phyloP scores from a whole-genome alignment of 176 grass and related monocot genomes.

The Microstegium vimineum region DNA sequence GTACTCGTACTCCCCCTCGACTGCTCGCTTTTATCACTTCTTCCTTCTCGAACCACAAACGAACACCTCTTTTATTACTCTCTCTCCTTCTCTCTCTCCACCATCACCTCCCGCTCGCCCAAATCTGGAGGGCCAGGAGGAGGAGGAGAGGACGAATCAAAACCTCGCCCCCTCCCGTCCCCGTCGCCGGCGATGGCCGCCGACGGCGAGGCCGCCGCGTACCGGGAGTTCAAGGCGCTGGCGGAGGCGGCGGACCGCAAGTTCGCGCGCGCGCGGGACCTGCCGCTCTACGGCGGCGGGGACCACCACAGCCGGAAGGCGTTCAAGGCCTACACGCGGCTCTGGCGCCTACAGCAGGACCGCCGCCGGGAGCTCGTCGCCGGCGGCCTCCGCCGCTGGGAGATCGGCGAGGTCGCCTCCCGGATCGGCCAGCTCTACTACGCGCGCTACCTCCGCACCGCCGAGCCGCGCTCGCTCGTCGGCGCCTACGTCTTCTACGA shows the following conservation, averaged over 20 bases:
- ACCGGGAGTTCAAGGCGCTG: conserved; percentile 59
- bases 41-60: conserved; percentile 32
- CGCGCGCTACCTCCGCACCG: conserved; percentile 86
- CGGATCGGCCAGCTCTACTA: conserved; percentile 99
- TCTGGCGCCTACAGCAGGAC: conserved; percentile 86
- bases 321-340: conserved; percentile 96
- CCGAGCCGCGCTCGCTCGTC: conserved; percentile 85
- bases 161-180: neutral
- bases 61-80: conserved; percentile 31
- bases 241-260: conserved; percentile 78
- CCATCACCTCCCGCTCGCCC: conserved; percentile 24
- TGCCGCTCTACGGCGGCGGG: conserved; percentile 64
- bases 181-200: conserved; percentile 44
- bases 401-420: conserved; percentile 94
- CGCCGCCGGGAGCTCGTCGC: conserved; percentile 69
- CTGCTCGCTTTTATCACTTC: neutral
- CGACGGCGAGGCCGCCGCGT: conserved; percentile 40
- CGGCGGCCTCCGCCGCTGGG: conserved; percentile 64
- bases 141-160: neutral
- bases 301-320: conserved; percentile 79
- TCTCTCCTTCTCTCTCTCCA: neutral
- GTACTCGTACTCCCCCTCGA: conserved; percentile 14
- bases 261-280: conserved; percentile 90
- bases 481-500: conserved; percentile 98
- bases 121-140: neutral